Evolutionary conservation across 306 rosid species (phyloP), one percentile per base, ranked within the genome.

Genomic region (Glycine tomentella): DNA sequence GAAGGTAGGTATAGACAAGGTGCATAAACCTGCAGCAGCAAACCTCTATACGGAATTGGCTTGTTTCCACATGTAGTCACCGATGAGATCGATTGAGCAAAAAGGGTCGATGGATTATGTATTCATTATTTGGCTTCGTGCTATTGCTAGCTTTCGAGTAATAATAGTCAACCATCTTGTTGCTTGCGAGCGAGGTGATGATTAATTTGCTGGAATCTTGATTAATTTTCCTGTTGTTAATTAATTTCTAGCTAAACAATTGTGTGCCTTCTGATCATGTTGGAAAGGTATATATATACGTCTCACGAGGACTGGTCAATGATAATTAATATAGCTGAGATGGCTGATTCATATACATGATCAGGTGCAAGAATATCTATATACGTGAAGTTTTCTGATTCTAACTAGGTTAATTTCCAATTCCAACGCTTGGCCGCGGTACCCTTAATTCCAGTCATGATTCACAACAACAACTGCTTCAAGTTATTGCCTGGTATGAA

Each of bases 381-480:
- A 25, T 25, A 25, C 2, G 20, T 42, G 25, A 66, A 66, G 17
- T 6, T 45, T 16, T 25, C n/a, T 9, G n/a, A 67, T 16, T 67
- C 33, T 40, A 42, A 6, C 40, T 36, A 36, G 31, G 31, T 25
- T 25, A 25, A 25, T 14, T 20, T 59, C 66, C 66, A 59, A 25
- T 25, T 25, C 31, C 31, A 59, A 25, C 7, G 34, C 36, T 8
- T 57, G 15, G 12, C 31, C 31, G 31, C 1, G 31, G 31, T 25
- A 25, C 31, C n/a, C 72, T 64, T 59, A 31, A 59, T 34, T 66
- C 42, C 51, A 7, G 46, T 42, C 51, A 66, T 65, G 50, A 65
- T 40, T 65, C 13, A 65, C 31, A 67, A 8, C 8, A 67, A 3
- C 34, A 15, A 36, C 14, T 15, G 31, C 31, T 25, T 40, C 53